phyloP scores from a whole-genome alignment of 2,329 filamentous ascomycete species.

The Microthyrium microscopicum region DNA sequence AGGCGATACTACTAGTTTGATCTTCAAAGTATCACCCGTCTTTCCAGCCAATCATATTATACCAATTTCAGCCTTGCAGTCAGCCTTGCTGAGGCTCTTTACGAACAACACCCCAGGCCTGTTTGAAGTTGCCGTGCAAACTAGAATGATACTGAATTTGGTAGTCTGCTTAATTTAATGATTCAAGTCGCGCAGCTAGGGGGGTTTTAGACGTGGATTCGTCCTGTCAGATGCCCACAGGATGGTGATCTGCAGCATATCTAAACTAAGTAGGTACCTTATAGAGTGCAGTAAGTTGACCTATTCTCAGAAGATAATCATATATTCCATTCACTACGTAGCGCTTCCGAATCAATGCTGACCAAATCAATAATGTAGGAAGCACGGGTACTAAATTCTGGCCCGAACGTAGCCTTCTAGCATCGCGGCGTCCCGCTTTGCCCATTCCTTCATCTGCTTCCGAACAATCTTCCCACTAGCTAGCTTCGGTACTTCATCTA shows the following conservation, averaged over 20 bases:
- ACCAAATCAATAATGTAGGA: neutral
- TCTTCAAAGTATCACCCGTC: no score
- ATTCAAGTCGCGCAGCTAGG: no score
- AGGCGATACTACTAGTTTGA: no score
- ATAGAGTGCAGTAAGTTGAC: no score
- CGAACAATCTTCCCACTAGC: slow-evolving; percentile 42
- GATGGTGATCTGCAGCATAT: neutral
- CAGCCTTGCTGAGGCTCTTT: neutral
- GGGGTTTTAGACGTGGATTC: slow-evolving; percentile 1
- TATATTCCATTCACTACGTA: neutral
- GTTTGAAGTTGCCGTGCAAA: no score
- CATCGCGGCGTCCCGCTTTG: slow-evolving; percentile 31
- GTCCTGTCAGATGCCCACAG: neutral
- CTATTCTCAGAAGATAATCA: no score
- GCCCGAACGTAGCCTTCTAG: slow-evolving; percentile 8
- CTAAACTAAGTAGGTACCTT: neutral
- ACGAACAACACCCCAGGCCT: no score
- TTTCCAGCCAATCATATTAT: no score
- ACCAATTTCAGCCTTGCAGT: no score
- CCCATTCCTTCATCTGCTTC: slow-evolving; percentile 39
- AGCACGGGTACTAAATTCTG: slow-evolving; percentile 3
- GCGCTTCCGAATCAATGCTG: neutral
- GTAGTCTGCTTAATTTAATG: no score
- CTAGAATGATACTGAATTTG: no score
- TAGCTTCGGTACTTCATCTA: slow-evolving; percentile 40